A percentile compares a stretch with the other conserved stretches of the same genome.
phyloP scores from a whole-genome alignment of 345 rosid species.

The Toxicodendron radicans region DNA sequence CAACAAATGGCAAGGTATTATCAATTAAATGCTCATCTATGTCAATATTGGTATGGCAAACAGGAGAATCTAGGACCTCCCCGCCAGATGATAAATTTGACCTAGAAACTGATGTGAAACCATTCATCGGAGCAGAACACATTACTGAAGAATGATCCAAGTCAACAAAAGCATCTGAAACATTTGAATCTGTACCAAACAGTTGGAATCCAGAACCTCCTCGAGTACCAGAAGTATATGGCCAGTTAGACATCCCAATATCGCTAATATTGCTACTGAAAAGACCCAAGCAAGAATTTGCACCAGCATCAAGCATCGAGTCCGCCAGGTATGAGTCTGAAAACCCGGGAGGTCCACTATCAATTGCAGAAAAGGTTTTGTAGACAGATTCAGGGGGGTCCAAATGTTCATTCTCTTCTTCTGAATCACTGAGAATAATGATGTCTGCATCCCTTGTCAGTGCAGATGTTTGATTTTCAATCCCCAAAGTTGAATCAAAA shows the following conservation, averaged over 20 bases:
- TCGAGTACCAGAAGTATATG: constrained; percentile 16
- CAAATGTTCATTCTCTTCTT: constrained; percentile 32
- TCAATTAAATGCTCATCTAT: constrained; percentile 32
- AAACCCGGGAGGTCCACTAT: constrained; percentile 6
- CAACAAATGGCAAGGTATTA: constrained; percentile 25
- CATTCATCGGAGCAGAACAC: constrained; percentile 24
- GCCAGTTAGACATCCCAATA: constrained; percentile 26
- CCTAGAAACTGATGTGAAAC: constrained; percentile 15
- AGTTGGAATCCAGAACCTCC: constrained; percentile 27
- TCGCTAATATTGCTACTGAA: constrained; percentile 22
- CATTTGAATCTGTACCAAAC: constrained; percentile 30
- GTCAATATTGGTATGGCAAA: constrained; percentile 10
- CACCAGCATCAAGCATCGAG: constrained; percentile 21
- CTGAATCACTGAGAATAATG: constrained; percentile 42
- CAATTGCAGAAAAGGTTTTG: constrained; percentile 9
- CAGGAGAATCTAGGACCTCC: constrained; percentile 23
- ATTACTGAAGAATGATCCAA: constrained; percentile 18
- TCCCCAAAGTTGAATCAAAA: constrained; percentile 12
- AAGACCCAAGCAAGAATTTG: constrained; percentile 20
- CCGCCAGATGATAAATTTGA: constrained; percentile 9
- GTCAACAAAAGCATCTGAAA: constrained; percentile 28
- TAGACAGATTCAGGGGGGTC: constrained; percentile 19
- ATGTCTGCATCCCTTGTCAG: constrained; percentile 14
- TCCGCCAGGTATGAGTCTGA: constrained; percentile 20
- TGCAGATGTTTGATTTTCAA: constrained; percentile 14